These are phyloP conservation scores for Brettanomyces custersianus DNA, from an alignment of 805 yeast species.

Conservation along the genomic window DNA sequence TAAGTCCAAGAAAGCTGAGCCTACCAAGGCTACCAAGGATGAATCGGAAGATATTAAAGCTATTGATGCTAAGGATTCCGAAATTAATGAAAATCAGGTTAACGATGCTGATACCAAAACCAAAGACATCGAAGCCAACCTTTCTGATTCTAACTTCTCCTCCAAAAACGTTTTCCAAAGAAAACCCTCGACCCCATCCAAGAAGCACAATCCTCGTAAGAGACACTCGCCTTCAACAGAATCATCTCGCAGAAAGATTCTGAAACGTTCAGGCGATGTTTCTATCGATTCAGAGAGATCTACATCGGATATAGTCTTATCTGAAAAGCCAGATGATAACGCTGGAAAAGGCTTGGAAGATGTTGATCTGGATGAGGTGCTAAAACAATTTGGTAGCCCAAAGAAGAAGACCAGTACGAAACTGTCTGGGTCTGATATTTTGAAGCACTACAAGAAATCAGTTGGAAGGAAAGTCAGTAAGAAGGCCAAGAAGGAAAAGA, in stretches of 20 bases:
- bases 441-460: conserved; percentile 9
- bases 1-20: not conserved
- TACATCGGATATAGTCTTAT: not conserved
- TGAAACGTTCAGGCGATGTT: not conserved
- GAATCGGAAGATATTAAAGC: too few species aligned
- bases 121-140: too few species aligned
- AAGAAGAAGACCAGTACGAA: conserved; percentile 2
- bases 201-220: conserved; percentile 1
- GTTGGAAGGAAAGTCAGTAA: conserved; percentile 9
- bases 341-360: conserved; percentile 14
- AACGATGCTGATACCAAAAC: too few species aligned
- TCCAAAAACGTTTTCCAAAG: conserved; percentile 1
- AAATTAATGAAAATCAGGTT: not conserved
- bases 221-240: conserved; percentile 1
- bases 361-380: conserved; percentile 10
- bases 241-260: not conserved
- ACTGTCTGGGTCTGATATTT: conserved; percentile 1
- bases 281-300: conserved; percentile 1
- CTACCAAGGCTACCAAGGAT: not conserved
- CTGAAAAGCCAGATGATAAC: conserved; percentile 2
- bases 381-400: conserved; percentile 4
- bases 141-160: not conserved
- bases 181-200: not conserved
- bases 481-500: not conserved
- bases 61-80: not conserved